phyloP scores from a whole-genome alignment of 169 alveolate species.

The Neospora caninum region DNA sequence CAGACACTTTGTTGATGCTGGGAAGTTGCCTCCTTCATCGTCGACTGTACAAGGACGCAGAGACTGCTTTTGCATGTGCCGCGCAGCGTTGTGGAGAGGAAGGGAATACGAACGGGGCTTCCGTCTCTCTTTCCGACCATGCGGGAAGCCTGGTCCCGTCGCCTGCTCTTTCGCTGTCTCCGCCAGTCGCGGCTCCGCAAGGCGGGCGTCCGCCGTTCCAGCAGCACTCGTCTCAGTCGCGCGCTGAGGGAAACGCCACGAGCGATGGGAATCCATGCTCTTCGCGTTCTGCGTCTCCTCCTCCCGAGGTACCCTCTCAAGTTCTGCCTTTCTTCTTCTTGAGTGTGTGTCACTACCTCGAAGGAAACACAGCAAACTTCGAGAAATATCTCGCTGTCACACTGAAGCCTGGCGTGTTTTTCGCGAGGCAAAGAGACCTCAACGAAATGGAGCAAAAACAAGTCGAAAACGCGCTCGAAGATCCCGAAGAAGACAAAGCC shows the following conservation, averaged over 20 bases:
- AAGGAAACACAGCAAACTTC: background rate
- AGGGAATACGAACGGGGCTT: background rate
- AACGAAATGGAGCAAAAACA: background rate
- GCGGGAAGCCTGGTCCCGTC: too few species aligned
- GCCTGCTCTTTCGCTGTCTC: too few species aligned
- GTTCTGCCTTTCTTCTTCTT: constrained; percentile 16
- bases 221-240: too few species aligned
- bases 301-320: background rate
- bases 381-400: background rate
- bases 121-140: background rate
- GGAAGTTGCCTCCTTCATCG: constrained; percentile 24
- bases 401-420: background rate
- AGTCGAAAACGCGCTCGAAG: background rate
- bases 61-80: background rate
- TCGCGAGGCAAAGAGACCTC: background rate
- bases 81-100: background rate
- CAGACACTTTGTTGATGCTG: background rate
- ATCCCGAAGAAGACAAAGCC: background rate
- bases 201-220: too few species aligned
- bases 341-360: constrained; percentile 6
- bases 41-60: background rate
- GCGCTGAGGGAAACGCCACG: background rate
- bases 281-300: background rate
- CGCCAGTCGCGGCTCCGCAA: too few species aligned
- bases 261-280: background rate